These are phyloP conservation scores for Rubus idaeus DNA, from an alignment of 306 rosid species.

Conservation along the genomic window DNA sequence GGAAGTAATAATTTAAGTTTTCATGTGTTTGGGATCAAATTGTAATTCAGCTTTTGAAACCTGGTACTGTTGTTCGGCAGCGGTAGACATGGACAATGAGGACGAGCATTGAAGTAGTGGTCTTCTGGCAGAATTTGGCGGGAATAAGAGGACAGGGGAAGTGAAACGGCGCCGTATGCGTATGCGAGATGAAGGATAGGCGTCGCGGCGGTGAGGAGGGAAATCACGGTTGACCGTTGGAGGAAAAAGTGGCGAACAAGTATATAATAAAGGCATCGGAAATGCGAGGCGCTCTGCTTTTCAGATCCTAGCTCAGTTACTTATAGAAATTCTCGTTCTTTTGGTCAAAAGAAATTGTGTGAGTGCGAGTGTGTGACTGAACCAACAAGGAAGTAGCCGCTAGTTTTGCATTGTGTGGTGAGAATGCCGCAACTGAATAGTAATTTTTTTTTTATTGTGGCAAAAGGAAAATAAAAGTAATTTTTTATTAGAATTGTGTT, in stretches of 20 bases:
- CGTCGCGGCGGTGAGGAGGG: constrained; percentile 29
- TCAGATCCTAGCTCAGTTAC: not conserved
- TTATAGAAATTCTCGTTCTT: no score
- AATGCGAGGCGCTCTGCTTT: not conserved
- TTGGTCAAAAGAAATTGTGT: no score
- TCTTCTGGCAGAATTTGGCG: constrained; percentile 11
- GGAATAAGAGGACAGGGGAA: constrained; percentile 17
- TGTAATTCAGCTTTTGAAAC: constrained; percentile 28
- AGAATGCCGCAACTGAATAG: no score
- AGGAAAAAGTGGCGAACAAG: constrained; percentile 17
- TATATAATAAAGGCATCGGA: constrained; percentile 42
- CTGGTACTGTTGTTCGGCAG: constrained; percentile 42
- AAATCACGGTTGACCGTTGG: constrained; percentile 19
- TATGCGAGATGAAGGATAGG: constrained; percentile 28
- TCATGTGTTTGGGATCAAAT: not conserved
- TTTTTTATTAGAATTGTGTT: no score
- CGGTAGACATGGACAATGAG: constrained; percentile 33
- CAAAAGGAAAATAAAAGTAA: no score
- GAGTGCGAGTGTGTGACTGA: no score
- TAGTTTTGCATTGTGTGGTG: no score
- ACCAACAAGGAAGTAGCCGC: no score
- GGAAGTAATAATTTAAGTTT: not conserved
- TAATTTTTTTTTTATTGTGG: no score
- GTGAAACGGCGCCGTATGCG: constrained; percentile 28
- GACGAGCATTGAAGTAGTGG: constrained; percentile 42